Percentiles rank a stretch among this genome's conserved stretches.
Evolutionary conservation across 2,329 filamentous ascomycete genomes (phyloP).

Genomic region (Scolecobasidium constrictum): DNA sequence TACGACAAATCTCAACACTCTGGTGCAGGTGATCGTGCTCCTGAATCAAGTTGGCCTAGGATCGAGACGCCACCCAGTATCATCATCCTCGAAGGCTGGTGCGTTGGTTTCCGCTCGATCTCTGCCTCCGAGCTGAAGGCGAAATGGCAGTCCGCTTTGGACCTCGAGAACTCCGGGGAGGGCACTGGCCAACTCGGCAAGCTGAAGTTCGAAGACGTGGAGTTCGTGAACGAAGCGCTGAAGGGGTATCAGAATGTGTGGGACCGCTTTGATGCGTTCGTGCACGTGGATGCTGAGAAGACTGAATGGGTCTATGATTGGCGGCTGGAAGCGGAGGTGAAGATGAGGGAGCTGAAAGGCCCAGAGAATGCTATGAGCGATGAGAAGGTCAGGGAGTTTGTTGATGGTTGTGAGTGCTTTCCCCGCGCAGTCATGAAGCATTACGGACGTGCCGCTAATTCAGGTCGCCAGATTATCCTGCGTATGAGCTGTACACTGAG

Average conservation of each 20-base stretch:
- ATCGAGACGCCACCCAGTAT: conserved; percentile 42
- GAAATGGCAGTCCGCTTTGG: conserved; percentile 38
- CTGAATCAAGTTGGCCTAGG: background rate
- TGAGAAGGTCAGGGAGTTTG: conserved; percentile 67
- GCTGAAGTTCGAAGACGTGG: background rate
- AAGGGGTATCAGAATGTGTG: conserved; percentile 1
- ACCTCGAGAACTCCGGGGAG: background rate
- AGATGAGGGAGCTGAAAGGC: conserved; percentile 55
- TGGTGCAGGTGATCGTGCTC: background rate
- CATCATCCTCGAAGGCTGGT: conserved; percentile 84
- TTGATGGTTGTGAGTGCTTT: conserved; percentile 52
- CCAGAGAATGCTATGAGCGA: conserved; percentile 61
- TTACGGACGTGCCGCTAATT: no score
- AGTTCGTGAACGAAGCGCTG: conserved; percentile 5
- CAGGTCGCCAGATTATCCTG: conserved; percentile 30
- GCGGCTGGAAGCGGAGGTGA: conserved; percentile 70
- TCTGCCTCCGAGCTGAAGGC: conserved; percentile 40
- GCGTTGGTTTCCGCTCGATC: conserved; percentile 67
- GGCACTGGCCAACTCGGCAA: background rate
- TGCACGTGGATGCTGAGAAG: conserved; percentile 65
- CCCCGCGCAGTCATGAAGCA: no score
- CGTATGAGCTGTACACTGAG: conserved; percentile 40
- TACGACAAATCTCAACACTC: background rate
- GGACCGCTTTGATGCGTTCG: conserved; percentile 44
- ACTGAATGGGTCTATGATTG: conserved; percentile 70